Conservation (phyloP, 1,284 basidiomycete species). For the Trametes sp. region DNA sequence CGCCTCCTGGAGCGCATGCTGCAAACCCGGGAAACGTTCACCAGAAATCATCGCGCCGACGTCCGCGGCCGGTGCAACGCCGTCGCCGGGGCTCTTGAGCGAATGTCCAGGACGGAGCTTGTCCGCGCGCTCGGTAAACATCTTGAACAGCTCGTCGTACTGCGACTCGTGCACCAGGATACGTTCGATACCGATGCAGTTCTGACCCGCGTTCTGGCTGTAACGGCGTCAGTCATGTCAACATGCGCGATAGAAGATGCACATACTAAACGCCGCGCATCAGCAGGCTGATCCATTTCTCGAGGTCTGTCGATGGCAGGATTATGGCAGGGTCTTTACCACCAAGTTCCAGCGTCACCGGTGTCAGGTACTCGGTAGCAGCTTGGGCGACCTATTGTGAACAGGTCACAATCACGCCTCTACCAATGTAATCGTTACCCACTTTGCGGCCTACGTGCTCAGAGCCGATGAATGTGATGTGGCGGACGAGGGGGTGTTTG, state of each 20-base stretch:
- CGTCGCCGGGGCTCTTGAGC: constrained; percentile 69
- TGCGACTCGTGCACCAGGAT: constrained; percentile 85
- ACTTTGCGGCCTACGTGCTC: constrained; percentile 90
- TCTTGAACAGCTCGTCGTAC: constrained; percentile 75
- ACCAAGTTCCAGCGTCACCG: constrained; percentile 91
- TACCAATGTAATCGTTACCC: not conserved
- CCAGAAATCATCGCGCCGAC: constrained; percentile 84
- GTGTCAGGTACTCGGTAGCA: constrained; percentile 87
- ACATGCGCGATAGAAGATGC: constrained; percentile 6
- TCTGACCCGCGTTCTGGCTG: constrained; percentile 93
- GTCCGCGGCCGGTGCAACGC: constrained; percentile 70
- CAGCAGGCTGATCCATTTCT: constrained; percentile 75
- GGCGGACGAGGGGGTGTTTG: constrained; percentile 79
- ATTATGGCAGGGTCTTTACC: constrained; percentile 86
- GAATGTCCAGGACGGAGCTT: constrained; percentile 79
- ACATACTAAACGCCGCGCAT: constrained; percentile 89
- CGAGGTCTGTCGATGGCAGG: constrained; percentile 74
- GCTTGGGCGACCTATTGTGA: constrained; percentile 72
- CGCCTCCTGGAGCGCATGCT: constrained; percentile 77
- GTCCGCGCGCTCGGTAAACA: constrained; percentile 67
- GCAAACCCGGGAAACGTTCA: constrained; percentile 68
- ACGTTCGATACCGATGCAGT: constrained; percentile 96
- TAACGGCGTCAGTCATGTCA: constrained; percentile 4
- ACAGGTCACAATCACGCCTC: not conserved
- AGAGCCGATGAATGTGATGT: constrained; percentile 93